Conservation (phyloP, 2,329 filamentous ascomycete genomes). For the Botrytis tulipae region DNA sequence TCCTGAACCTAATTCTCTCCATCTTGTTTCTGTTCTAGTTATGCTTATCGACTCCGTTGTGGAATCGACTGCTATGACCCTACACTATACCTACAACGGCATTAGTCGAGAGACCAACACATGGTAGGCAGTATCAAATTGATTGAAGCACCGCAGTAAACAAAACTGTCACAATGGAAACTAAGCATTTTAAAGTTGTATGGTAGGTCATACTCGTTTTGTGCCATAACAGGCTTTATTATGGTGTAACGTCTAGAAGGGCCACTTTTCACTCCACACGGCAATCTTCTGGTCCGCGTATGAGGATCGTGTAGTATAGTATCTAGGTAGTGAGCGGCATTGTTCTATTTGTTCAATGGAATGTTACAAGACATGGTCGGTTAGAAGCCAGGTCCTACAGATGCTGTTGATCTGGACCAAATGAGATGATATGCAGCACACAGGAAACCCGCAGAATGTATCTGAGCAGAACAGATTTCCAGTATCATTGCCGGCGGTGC, state of each 20-base stretch:
- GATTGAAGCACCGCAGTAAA: background rate
- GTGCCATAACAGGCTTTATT: conserved; percentile 1
- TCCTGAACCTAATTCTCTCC: conserved; percentile 10
- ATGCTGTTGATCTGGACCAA: too few species aligned
- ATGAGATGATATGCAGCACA: too few species aligned
- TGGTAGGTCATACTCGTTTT: conserved; percentile 2
- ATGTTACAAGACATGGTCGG: background rate
- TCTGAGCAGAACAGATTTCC: too few species aligned
- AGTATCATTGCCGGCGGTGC: too few species aligned
- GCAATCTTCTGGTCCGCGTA: conserved; percentile 1
- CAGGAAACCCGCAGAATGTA: too few species aligned
- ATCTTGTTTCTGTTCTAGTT: conserved; percentile 7
- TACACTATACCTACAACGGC: background rate
- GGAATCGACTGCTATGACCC: background rate
- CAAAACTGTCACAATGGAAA: background rate
- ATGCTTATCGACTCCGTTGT: background rate
- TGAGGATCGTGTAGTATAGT: background rate
- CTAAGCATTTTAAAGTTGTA: background rate
- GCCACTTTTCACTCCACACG: background rate
- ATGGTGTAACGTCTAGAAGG: background rate
- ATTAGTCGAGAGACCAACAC: background rate
- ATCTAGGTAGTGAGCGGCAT: background rate
- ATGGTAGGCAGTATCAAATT: conserved; percentile 1
- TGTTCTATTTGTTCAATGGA: background rate
- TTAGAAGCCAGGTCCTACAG: background rate